Evolutionary conservation across 805 yeast genomes (phyloP), one percentile per base, ranked within the genome.

Genomic region (Candida qinlingensis): DNA sequence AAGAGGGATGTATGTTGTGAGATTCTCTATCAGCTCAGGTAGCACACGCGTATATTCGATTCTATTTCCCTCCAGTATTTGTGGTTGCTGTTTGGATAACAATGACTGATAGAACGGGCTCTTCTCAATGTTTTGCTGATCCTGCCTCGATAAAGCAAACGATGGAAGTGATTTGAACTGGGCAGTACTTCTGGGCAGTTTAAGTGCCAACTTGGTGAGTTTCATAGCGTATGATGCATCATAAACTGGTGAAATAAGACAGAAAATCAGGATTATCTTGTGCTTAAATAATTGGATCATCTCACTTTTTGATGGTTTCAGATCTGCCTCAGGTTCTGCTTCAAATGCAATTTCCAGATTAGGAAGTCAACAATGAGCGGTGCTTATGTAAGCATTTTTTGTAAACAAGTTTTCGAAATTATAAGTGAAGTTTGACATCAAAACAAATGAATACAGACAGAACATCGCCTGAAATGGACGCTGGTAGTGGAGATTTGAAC

Each of bases 171-270:
- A 19, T n/a, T 28, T 33, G 29, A 13, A n/a, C 11, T 19, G 6
- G 6, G 31, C 4, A 6, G 30, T 10, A n/a, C 13, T 26, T 19
- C 26, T 33, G 7, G 49, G 49, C 7, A 46, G 38, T 7, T n/a
- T 41, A 12, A 46, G 26, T n/a, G 49, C 27, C 25, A 46, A 6
- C 37, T 46, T 46, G n/a, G 33, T 31, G 26, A 44, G 28, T 28
- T 37, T 41, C 41, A 35, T 42, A 12, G 30, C 8, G 7, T 7
- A 19, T 19, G 13, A 13, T 37, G 10, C 27, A 8, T 6, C 13
- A 12, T n/a, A 11, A 19, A 38, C 26, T 7, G 41, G 12, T 25
- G 41, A 19, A 19, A 19, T 19, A 19, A 19, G 19, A 19, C 19
- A 19, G 19, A 19, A 3, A 19, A 19, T 19, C 19, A 19, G 19